Evolutionary conservation across 441 rosid species (phyloP), one percentile per base, ranked within the genome.

Genomic region (Arabidopsis lyrata): DNA sequence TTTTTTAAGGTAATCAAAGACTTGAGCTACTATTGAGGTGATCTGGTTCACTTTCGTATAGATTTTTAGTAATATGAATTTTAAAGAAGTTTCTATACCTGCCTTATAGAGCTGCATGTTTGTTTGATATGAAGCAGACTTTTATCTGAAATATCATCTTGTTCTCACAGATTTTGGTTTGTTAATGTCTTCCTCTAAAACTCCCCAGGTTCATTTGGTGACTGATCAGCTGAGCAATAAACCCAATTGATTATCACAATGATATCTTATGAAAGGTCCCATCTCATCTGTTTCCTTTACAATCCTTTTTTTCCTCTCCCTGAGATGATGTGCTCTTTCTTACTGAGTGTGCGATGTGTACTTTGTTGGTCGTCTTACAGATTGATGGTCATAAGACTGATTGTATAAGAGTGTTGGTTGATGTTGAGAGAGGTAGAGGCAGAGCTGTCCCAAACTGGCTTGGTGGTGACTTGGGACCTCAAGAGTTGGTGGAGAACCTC

Each of bases 401-500:
- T 62, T 95, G 95, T 11, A 86, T 91, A 84, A 92, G 97, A 84
- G 99, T 94, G 70, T 92, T 94, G 74, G 97, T 94, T 64, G 99
- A 94, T 82, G 99, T 94, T 74, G 97, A 94, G 78, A 92, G 97
- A 22, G 97, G 99, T 75, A n/a, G n/a, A n/a, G n/a, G n/a, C n/a
- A 86, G 97, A 82, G 92, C 99, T n/a, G 99, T 94, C 36, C 99
- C 99, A 53, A 94, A 94, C 81, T 94, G 97, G 99, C 88, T 20
- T 20, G 20, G 20, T 20, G 20, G 20, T 20, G 20, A 20, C 20
- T 20, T 20, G 20, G 20, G 97, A 41, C 99, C 99, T 58, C 97
- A 97, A 86, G 97, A 56, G 87, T 94, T 63, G 99, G 99, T 68
- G 99, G 99, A 82, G 99, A 97, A 71, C 97, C 20, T 1, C n/a